These are phyloP conservation scores for Trametes polyzona DNA, from an alignment of 1,284 basidiomycete species.

Conservation along the genomic window DNA sequence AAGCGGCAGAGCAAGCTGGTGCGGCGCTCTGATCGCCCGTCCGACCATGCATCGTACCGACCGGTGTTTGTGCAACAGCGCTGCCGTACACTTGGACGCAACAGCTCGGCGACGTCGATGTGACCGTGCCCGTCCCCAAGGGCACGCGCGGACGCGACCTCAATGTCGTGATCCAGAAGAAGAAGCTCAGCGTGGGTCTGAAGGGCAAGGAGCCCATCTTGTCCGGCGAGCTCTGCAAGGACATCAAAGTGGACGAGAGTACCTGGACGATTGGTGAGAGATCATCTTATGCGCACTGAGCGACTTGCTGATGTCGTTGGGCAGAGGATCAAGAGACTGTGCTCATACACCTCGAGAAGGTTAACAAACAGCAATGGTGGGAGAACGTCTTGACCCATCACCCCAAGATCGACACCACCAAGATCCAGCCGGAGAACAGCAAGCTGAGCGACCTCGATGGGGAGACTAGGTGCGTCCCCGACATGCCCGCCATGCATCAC, in stretches of 20 bases:
- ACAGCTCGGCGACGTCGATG: conserved; percentile 85
- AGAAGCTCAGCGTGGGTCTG: conserved; percentile 81
- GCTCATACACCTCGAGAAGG: conserved; percentile 85
- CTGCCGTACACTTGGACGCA: conserved; percentile 95
- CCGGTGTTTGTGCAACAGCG: conserved; percentile 46
- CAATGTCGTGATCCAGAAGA: conserved; percentile 77
- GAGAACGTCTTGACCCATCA: conserved; percentile 94
- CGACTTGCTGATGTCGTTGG: background rate
- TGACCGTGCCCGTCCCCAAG: conserved; percentile 83
- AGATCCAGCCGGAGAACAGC: conserved; percentile 95
- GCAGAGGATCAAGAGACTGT: conserved; percentile 81
- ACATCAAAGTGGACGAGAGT: conserved; percentile 95
- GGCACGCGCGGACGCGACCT: conserved; percentile 87
- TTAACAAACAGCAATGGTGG: conserved; percentile 95
- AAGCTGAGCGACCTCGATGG: conserved; percentile 96
- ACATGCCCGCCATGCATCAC: background rate
- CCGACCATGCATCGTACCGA: conserved; percentile 27
- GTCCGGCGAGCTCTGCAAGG: conserved; percentile 90
- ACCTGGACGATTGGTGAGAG: conserved; percentile 92
- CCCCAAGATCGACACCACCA: conserved; percentile 96
- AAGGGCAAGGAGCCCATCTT: conserved; percentile 88
- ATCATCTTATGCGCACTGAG: background rate
- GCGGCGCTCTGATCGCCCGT: conserved; percentile 37
- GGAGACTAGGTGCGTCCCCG: conserved; percentile 72
- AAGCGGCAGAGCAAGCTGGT: conserved; percentile 87